These are phyloP conservation scores for Gynochthodes officinalis DNA, from an alignment of 257 asterid species.

Conservation along the genomic window DNA sequence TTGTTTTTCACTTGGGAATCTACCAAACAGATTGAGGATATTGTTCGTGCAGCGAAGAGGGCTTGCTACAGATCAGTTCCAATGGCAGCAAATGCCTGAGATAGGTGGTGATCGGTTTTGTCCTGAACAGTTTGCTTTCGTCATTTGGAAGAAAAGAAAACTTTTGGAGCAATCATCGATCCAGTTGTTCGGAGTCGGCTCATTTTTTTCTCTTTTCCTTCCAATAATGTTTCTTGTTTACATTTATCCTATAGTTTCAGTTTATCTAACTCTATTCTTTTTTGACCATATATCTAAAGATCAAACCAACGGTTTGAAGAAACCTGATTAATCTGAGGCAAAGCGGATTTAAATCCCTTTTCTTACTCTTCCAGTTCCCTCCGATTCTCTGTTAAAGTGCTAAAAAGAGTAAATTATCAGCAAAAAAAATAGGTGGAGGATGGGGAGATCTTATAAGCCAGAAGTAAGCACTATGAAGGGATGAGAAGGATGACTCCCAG, in stretches of 20 bases:
- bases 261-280: neutral
- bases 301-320: neutral
- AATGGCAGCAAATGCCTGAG: constrained; percentile 35
- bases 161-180: constrained; percentile 8
- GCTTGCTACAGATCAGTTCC: constrained; percentile 40
- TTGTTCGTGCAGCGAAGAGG: constrained; percentile 46
- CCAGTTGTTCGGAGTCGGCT: constrained; percentile 4
- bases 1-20: neutral
- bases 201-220: neutral
- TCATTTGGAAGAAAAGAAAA: neutral
- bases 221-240: neutral
- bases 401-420: too few species aligned
- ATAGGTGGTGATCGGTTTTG: constrained; percentile 16
- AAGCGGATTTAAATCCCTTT: too few species aligned
- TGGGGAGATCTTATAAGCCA: too few species aligned
- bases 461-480: too few species aligned
- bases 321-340: neutral
- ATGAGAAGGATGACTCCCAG: too few species aligned
- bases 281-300: neutral
- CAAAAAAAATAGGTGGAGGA: too few species aligned
- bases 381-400: neutral
- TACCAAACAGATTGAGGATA: constrained; percentile 38
- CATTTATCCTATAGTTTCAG: neutral
- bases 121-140: constrained; percentile 3
- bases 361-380: neutral